Base-by-base conservation (phyloP, 192 early-diverging fungal genomes). In the Linnemannia hyalina region DNA sequence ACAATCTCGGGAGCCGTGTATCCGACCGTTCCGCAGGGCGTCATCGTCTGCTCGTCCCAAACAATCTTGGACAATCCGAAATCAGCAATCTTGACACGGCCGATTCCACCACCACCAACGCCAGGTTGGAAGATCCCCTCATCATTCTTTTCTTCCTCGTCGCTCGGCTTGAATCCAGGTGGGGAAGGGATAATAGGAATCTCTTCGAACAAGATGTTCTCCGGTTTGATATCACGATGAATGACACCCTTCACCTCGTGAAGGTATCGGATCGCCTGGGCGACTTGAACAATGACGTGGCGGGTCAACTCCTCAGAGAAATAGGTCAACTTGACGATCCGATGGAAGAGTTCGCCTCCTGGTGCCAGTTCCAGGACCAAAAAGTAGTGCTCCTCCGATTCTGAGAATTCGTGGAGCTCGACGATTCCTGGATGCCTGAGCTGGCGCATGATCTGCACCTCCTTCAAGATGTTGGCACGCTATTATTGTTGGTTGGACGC, bases 1-100 rank as follows among this genome's bases (percentile, higher is more conserved):
- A 98, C 91, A 72, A 98, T 95, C 85, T 98, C 97, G 44, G 97
- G 97, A 3, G 97, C 97, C 0, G 96, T 96, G 70, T 98, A 98
- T 11, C 96, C 96, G 4, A 97, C 93, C 22, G 97, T 98, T 4
- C 97, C 97, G 75, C 96, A 97, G 18, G 97, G 97, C 47, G 97
- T 98, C 85, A 91, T 92, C 18, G 96, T 96, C 0, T 92, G 88
- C 75, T 94, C 91, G 76, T 96, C 90, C 92, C 95, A 95, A 4
- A 96, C 92, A 2, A 96, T 93, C 82, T 97, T 96, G 76, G 95
- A 96, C 29, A 97, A 81, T 15, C 96, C 96, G 91, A 97, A 97
- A 89, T 97, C 96, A 29, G 95, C 95, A 55, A 97, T 92, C 83
- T 96, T 96, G 73, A 97, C 91, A 32, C 86, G 77, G 13, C 95